Evolutionary conservation across 2,329 filamentous ascomycete species (phyloP).

Genomic region (Juglanconis oblonga): DNA sequence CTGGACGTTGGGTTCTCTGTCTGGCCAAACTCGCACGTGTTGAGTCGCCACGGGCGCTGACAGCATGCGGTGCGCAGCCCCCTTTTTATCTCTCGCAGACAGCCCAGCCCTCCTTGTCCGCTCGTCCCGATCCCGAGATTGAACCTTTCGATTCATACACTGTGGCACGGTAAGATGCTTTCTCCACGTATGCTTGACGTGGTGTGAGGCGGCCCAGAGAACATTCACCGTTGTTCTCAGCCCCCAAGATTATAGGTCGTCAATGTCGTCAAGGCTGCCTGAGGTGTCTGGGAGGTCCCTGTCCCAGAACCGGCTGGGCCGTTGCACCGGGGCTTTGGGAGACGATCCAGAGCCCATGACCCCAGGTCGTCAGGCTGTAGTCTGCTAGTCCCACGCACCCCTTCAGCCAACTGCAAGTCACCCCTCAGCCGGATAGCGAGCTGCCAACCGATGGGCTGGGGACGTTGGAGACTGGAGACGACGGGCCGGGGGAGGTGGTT

Average conservation of each 20-base stretch:
- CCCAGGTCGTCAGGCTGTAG: background rate
- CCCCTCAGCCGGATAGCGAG: conserved; percentile 1
- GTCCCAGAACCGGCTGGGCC: background rate
- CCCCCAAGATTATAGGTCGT: background rate
- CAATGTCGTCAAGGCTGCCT: conserved; percentile 5
- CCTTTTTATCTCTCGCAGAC: background rate
- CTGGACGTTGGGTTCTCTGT: background rate
- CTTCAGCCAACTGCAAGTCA: conserved; percentile 15
- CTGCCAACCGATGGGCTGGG: conserved; percentile 2
- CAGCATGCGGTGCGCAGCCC: background rate
- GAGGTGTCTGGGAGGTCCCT: conserved; percentile 14
- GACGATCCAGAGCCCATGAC: background rate
- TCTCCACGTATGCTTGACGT: background rate
- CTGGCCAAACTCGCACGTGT: background rate
- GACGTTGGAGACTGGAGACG: background rate
- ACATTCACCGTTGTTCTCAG: background rate
- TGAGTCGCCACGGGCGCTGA: background rate
- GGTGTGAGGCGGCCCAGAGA: background rate
- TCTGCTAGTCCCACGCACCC: background rate
- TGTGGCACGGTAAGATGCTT: too few species aligned
- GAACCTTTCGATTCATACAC: background rate
- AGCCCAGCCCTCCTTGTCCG: background rate
- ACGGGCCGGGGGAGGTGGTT: background rate
- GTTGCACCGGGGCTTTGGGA: background rate
- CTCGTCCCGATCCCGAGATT: background rate